Percentiles rank a stretch among this genome's conserved stretches.
Conservation (phyloP, 2,329 filamentous ascomycete species). For the Phialemonium atrogriseum region DNA sequence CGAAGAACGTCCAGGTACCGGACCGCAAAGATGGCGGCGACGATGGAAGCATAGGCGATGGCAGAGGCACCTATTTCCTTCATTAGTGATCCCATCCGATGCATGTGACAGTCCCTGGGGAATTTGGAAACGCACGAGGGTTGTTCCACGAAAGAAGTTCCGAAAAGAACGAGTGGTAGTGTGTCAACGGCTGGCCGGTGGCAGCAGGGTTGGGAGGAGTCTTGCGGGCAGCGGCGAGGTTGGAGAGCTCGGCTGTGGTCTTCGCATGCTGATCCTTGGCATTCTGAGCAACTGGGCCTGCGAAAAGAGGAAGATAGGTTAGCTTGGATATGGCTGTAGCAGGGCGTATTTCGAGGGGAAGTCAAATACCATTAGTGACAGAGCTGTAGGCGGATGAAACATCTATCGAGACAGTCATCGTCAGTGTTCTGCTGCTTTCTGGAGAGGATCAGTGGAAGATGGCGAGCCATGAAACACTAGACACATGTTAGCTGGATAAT, state of each 20-base stretch:
- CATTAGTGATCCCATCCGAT: constrained; percentile 13
- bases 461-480: constrained; percentile 23
- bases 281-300: constrained; percentile 52
- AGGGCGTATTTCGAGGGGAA: not conserved
- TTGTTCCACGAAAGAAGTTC: constrained; percentile 63
- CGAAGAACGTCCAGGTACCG: constrained; percentile 60
- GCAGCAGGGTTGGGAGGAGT: constrained; percentile 45
- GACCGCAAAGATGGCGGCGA: constrained; percentile 52
- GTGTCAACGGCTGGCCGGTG: constrained; percentile 55
- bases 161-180: constrained; percentile 65
- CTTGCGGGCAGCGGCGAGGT: constrained; percentile 48
- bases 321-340: constrained; percentile 6
- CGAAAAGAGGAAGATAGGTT: constrained; percentile 6
- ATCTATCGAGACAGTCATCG: constrained; percentile 29
- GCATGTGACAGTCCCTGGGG: not conserved
- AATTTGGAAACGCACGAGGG: constrained; percentile 41
- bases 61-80: constrained; percentile 47
- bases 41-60: constrained; percentile 52
- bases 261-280: constrained; percentile 48
- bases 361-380: constrained; percentile 36
- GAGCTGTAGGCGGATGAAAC: constrained; percentile 39
- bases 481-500: constrained; percentile 22
- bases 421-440: constrained; percentile 22
- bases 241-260: constrained; percentile 47
- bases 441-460: constrained; percentile 5